Percentiles rank a stretch among this genome's conserved stretches.
These are phyloP conservation scores for Calonectria pteridis DNA, from an alignment of 2,329 filamentous ascomycete genomes.

Conservation along the genomic window DNA sequence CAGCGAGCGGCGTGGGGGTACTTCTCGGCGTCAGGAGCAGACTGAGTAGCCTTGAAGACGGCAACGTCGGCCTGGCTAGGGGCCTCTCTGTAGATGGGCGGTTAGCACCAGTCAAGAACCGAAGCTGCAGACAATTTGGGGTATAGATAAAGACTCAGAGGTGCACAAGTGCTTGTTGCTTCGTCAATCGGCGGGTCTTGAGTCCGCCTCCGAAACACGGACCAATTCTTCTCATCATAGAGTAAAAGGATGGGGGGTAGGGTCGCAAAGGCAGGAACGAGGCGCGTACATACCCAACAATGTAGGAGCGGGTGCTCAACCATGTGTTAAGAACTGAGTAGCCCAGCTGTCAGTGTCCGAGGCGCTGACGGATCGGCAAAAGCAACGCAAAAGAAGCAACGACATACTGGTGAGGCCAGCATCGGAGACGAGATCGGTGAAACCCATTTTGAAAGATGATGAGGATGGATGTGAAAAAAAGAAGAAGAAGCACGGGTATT, in stretches of 20 bases:
- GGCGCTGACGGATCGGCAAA: slow-evolving; percentile 42
- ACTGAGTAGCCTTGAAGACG: slow-evolving; percentile 89
- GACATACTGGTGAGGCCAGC: slow-evolving; percentile 66
- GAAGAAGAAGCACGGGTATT: slow-evolving; percentile 41
- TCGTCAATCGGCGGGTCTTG: slow-evolving; percentile 92
- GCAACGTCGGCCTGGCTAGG: slow-evolving; percentile 97
- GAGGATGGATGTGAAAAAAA: slow-evolving; percentile 41
- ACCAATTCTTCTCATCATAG: slow-evolving; percentile 88
- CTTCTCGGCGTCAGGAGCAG: slow-evolving; percentile 82
- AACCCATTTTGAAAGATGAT: slow-evolving; percentile 70
- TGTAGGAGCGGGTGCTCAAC: slow-evolving; percentile 82
- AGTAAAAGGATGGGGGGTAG: slow-evolving; percentile 20
- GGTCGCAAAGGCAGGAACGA: neutral
- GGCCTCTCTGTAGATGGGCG: slow-evolving; percentile 56
- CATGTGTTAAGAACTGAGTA: slow-evolving; percentile 77
- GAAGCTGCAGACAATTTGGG: slow-evolving; percentile 11
- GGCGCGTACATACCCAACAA: slow-evolving; percentile 77
- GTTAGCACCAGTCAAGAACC: slow-evolving; percentile 33
- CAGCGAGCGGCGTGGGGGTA: slow-evolving; percentile 95
- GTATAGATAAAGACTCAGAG: slow-evolving; percentile 69
- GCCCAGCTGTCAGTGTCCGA: slow-evolving; percentile 51
- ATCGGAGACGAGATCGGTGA: slow-evolving; percentile 76
- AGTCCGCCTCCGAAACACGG: slow-evolving; percentile 94
- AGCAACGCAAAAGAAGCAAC: slow-evolving; percentile 41
- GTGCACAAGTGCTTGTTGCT: slow-evolving; percentile 78